Conservation (phyloP, 1,284 basidiomycete species). For the Serendipita sp. region DNA sequence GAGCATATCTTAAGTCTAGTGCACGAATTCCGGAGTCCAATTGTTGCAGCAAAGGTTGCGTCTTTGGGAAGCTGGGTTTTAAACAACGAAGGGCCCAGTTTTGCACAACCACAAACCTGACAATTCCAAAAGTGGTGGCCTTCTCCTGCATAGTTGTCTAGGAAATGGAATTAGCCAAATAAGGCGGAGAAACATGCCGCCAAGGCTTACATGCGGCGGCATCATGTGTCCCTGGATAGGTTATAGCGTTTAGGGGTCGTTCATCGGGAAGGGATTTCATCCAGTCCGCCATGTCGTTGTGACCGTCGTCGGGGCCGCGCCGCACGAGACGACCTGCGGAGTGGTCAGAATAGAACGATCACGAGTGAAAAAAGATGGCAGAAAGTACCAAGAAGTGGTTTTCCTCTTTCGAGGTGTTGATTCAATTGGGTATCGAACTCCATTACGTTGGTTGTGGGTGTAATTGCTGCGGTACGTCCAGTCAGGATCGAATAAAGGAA, state of each 20-base stretch:
- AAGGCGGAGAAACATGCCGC: neutral
- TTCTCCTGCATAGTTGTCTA: conserved; percentile 1
- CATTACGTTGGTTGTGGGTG: no score
- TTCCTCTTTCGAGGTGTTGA: neutral
- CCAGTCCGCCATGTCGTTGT: neutral
- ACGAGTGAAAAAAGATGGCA: neutral
- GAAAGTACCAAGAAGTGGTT: neutral
- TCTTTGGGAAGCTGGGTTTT: neutral
- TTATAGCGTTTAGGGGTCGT: neutral
- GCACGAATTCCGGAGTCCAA: neutral
- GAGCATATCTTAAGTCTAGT: conserved; percentile 3
- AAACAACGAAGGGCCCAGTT: neutral
- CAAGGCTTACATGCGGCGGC: neutral
- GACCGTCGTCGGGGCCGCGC: neutral
- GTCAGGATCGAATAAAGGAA: no score
- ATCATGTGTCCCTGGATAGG: neutral
- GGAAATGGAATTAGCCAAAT: neutral
- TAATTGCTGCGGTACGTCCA: no score
- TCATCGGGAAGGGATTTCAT: neutral
- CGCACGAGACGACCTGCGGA: neutral
- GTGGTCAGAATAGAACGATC: no score
- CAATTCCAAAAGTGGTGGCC: neutral
- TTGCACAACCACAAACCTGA: neutral
- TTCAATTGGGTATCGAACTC: no score
- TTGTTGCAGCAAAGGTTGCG: neutral